These are phyloP conservation scores for Solanum ossicruentum DNA, from an alignment of 257 asterid species.

Conservation along the genomic window DNA sequence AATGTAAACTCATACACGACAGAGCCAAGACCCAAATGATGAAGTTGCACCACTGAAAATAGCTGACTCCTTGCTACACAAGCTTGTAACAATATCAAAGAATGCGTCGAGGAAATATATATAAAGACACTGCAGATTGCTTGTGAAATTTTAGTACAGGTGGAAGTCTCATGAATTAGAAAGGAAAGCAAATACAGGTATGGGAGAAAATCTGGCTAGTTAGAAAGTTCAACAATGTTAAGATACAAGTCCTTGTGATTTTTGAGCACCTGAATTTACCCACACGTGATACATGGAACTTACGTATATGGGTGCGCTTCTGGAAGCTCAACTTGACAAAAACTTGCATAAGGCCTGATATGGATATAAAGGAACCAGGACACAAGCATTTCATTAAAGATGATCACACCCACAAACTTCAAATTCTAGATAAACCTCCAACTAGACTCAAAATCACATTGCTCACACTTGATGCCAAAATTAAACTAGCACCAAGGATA, in stretches of 20 bases:
- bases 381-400: background rate
- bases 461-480: background rate
- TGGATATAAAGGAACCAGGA: background rate
- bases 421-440: background rate
- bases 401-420: background rate
- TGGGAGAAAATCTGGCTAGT: background rate
- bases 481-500: background rate
- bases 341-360: background rate
- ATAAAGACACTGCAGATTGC: background rate
- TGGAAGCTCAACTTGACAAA: background rate
- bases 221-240: background rate
- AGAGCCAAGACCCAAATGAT: background rate
- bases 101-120: background rate
- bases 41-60: background rate
- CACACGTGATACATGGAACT: background rate
- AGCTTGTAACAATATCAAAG: background rate
- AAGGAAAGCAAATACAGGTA: background rate
- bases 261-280: background rate
- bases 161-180: background rate
- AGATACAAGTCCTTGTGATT: background rate
- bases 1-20: too few species aligned
- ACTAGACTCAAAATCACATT: background rate
- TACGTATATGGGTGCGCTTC: background rate
- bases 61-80: background rate
- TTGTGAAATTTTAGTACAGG: background rate